Evolutionary conservation across 2,329 filamentous ascomycete species (phyloP), one percentile per base, ranked within the genome.

Genomic region (Pezicula neosporulosa): DNA sequence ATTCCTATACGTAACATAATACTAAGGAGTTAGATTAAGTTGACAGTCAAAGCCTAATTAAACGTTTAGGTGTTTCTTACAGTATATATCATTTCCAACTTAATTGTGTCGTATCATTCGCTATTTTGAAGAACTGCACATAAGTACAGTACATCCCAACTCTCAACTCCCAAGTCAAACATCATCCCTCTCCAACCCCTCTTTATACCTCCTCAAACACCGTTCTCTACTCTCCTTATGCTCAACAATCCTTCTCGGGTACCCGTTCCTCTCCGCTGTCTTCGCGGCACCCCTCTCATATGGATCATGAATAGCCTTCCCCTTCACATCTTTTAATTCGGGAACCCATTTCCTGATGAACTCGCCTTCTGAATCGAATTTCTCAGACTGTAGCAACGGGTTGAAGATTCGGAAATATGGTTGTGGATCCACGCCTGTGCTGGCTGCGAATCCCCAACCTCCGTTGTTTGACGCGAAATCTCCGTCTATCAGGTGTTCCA

Each of bases 321-420:
- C 85, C 60, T 80, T 65, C 3, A 93, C 69, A 0, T 69, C 77
- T 24, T 70, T 75, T 54, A 96, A 71, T 70, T 96, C 91, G 0
- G 85, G 85, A 8, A 96, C 76, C 90, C 90, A 96, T 53, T 82
- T 82, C 36, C 87, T 78, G 50, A 96, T 95, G 66, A 93, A 96
- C 15, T 83, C 81, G 0, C 90, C 92, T 0, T 86, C 75, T 0
- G 79, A 73, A 64, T 96, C 91, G 60, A 95, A 96, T 69, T 87
- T 92, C 75, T 94, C 89, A 60, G 87, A 90, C 72, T 96, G 91
- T 16, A 89, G 71, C 42, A 90, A 66, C 0, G 91, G 91, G 62
- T 95, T 96, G 70, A 96, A 96, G 47, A 96, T 88, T 6, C 90
- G 80, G 57, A 96, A 96, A 66, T 95, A 96, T 0, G 91, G 90